Base-by-base conservation (phyloP, 768 basidiomycete species). In the Mycena albidolilacea region DNA sequence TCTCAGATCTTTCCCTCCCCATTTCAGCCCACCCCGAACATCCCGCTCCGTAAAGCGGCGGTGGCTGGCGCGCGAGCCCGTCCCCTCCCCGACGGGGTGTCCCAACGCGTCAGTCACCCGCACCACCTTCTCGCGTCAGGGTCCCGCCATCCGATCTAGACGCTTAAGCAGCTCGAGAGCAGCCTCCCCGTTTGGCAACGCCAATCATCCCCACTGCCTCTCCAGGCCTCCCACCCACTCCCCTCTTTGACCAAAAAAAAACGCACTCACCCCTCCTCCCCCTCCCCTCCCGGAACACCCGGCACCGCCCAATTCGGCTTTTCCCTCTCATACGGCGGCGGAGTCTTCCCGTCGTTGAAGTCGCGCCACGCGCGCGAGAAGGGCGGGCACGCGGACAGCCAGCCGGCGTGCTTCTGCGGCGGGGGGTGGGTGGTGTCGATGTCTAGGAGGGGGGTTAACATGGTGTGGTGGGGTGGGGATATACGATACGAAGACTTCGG, bases 321-420 rank as follows among this genome's bases (percentile, higher is more conserved):
- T 30, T 30, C 17, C 23, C 7, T n/a, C 19, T 12, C 35, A 21
- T 63, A 67, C 35, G 70, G 57, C 39, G 41, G 37, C 19, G 70
- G 69, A 1, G 71, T 58, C 19, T 66, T 30, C 30, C 30, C 30
- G 30, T 30, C 30, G 30, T 30, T 48, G 39, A 66, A 44, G 50
- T 71, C 63, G 48, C 69, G 74, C 39, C 64, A 69, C 12, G 68
- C 69, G 44, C 59, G 72, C 14, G 73, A 72, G 21, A 46, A 68
- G 37, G 67, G 74, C 55, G 69, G 73, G 70, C 48, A 71, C 7
- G 75, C 76, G 46, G 71, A 62, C 72, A 52, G 74, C 76, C 75
- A 77, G 61, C 74, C 67, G 30, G 30, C 30, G 64, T 71, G 70
- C n/a, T 50, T 50, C 19, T 50, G 7, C 7, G 67, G 67, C 58